Conservation (phyloP, 192 early-diverging fungal species). For the Coemansia sp. region DNA sequence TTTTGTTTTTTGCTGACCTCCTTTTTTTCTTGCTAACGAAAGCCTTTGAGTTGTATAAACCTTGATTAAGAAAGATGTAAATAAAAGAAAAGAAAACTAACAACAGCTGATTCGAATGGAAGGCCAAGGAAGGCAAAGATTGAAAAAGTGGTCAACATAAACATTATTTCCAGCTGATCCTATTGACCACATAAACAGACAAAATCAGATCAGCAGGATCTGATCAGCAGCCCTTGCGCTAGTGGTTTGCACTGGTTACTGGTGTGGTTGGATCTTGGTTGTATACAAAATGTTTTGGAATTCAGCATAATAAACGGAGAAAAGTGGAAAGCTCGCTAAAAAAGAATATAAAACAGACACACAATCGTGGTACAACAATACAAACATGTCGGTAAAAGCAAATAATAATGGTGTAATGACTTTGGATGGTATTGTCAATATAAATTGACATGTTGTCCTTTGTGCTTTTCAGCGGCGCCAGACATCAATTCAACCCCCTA, state of each 20-base stretch:
- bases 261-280: no score
- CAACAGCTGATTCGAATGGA: not conserved
- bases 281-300: no score
- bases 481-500: not conserved
- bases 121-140: not conserved
- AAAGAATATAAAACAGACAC: no score
- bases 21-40: no score
- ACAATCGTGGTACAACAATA: no score
- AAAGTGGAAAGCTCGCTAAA: no score
- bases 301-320: no score
- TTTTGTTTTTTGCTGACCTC: not conserved
- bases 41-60: not conserved
- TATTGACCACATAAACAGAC: no score
- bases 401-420: conserved; percentile 6
- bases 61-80: not conserved
- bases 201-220: not conserved
- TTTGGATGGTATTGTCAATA: not conserved
- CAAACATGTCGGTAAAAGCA: conserved; percentile 10
- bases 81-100: no score
- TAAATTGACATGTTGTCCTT: not conserved
- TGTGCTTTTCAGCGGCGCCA: not conserved
- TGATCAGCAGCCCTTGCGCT: not conserved
- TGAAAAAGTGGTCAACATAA: conserved; percentile 2
- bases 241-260: no score
- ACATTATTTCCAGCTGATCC: no score